Percentiles rank a stretch among this genome's conserved stretches.
These are phyloP conservation scores for Astragalus glycyphyllos DNA, from an alignment of 306 rosid species.

Conservation along the genomic window DNA sequence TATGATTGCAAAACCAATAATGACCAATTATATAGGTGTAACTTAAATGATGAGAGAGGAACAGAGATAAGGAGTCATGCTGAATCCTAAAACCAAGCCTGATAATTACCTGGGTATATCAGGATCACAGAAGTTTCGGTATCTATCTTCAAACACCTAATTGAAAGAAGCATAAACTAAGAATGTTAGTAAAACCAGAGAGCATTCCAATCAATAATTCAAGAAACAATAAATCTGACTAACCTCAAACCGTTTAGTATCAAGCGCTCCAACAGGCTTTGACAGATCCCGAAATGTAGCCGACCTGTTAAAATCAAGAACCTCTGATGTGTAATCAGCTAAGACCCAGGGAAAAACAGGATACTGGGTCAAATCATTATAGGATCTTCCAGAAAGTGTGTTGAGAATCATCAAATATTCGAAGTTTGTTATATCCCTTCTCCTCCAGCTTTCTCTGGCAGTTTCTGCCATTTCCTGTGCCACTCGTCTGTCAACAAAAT, in stretches of 20 bases:
- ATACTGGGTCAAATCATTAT: constrained; percentile 94
- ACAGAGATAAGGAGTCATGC: constrained; percentile 9
- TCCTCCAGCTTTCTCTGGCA: constrained; percentile 94
- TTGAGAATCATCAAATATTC: constrained; percentile 95
- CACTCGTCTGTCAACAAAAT: constrained; percentile 85
- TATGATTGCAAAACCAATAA: not conserved
- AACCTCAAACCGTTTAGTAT: constrained; percentile 91
- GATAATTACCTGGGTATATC: constrained; percentile 92
- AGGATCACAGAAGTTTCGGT: constrained; percentile 91
- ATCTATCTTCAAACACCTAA: constrained; percentile 98
- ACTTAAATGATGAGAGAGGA: not conserved
- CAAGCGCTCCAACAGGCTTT: constrained; percentile 94
- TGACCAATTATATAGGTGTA: constrained; percentile 8
- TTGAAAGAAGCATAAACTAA: constrained; percentile 36
- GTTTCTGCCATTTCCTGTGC: constrained; percentile 92
- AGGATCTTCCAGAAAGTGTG: constrained; percentile 94
- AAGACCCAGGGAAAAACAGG: constrained; percentile 98
- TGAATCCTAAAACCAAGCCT: constrained; percentile 33
- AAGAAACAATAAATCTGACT: constrained; percentile 35
- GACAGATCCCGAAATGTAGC: constrained; percentile 97
- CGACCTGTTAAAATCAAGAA: constrained; percentile 92
- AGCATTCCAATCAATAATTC: constrained; percentile 32
- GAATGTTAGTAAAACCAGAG: constrained; percentile 35
- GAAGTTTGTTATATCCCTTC: constrained; percentile 92
- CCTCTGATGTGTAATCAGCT: constrained; percentile 93